Percentiles rank a stretch among this genome's conserved stretches.
Evolutionary conservation across 371 early-diverging fungal genomes (phyloP).

Genomic region (Apophysomyces elegans): DNA sequence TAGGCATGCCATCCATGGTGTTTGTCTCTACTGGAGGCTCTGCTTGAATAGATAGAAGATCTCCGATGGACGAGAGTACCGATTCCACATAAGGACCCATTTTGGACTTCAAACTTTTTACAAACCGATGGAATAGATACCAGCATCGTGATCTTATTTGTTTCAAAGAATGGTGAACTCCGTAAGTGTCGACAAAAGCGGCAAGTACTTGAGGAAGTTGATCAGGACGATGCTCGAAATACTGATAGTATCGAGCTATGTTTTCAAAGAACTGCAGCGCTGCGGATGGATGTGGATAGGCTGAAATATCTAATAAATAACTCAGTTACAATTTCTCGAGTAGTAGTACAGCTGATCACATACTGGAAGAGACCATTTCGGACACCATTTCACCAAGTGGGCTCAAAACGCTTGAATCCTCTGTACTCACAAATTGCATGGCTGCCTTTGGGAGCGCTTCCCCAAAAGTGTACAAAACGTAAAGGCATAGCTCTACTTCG

Average conservation of each 20-base stretch:
- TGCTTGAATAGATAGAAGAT: constrained; percentile 74
- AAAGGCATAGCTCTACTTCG: constrained; percentile 82
- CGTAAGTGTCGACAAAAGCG: constrained; percentile 80
- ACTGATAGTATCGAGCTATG: constrained; percentile 73
- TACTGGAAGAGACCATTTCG: constrained; percentile 66
- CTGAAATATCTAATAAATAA: constrained; percentile 59
- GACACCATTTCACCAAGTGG: constrained; percentile 76
- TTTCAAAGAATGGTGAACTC: constrained; percentile 75
- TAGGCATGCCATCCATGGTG: constrained; percentile 53
- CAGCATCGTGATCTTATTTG: constrained; percentile 82
- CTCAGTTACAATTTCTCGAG: not conserved
- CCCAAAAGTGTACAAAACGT: constrained; percentile 77
- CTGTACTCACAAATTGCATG: constrained; percentile 59
- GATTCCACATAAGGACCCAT: constrained; percentile 69
- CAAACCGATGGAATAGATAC: constrained; percentile 90
- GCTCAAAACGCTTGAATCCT: constrained; percentile 48
- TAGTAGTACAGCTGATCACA: not conserved
- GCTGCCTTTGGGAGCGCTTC: constrained; percentile 70
- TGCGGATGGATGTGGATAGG: constrained; percentile 83
- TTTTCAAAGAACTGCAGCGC: constrained; percentile 81
- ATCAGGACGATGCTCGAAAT: constrained; percentile 74
- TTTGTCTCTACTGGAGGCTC: constrained; percentile 57
- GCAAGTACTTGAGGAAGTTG: constrained; percentile 72
- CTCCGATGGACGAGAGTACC: constrained; percentile 70
- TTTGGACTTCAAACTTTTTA: constrained; percentile 71